Evolutionary conservation across 345 rosid genomes (phyloP).

Genomic region (Microthlaspi erraticum): DNA sequence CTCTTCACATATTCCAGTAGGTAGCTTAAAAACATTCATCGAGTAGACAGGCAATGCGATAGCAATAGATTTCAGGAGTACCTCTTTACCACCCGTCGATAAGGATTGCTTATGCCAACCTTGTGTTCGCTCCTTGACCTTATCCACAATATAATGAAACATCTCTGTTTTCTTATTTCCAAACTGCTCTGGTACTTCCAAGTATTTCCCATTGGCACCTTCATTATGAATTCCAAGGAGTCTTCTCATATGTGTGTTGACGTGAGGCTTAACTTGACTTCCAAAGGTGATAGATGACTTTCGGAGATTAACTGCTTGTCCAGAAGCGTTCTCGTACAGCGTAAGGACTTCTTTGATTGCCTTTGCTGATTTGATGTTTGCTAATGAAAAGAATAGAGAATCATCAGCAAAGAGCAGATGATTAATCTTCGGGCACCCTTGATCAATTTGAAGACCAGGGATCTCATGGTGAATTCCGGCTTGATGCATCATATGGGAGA

Average conservation of each 20-base stretch:
- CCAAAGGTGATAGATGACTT: neutral
- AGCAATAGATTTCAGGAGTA: neutral
- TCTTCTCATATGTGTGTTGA: neutral
- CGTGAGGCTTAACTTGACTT: fast-evolving
- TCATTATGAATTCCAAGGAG: neutral
- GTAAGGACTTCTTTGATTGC: too few species aligned
- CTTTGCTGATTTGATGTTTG: neutral
- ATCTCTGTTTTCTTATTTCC: neutral
- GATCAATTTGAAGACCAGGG: neutral
- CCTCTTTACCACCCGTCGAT: neutral
- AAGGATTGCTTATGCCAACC: neutral
- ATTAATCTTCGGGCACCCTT: neutral
- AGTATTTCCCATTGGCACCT: neutral
- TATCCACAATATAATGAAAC: neutral
- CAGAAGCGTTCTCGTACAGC: neutral
- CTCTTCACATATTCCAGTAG: neutral
- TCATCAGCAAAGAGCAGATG: neutral
- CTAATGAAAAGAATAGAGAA: neutral
- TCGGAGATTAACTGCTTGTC: neutral
- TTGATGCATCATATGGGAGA: too few species aligned
- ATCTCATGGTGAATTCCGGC: too few species aligned
- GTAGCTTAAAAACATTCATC: neutral
- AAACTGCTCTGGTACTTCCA: fast-evolving
- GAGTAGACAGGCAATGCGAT: neutral
- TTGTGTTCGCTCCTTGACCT: neutral